phyloP scores from a whole-genome alignment of 2,329 filamentous ascomycete genomes.

The Colletotrichum shisoi region DNA sequence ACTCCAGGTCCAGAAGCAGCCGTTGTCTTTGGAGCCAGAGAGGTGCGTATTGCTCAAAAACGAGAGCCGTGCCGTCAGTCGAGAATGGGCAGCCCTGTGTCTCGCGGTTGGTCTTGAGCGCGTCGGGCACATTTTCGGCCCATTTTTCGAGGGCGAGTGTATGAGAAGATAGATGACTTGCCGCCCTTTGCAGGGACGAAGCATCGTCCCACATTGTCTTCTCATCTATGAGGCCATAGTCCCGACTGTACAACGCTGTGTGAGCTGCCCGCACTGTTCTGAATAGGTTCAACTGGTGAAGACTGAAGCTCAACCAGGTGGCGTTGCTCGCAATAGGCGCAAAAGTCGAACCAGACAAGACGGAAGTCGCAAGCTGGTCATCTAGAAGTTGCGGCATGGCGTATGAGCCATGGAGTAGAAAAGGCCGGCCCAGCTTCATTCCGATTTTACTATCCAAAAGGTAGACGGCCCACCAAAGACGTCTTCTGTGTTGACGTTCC shows the following conservation, averaged over 20 bases:
- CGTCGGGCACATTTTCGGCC: slow-evolving; percentile 48
- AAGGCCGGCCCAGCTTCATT: slow-evolving; percentile 58
- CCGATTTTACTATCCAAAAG: slow-evolving; percentile 57
- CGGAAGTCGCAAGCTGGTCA: slow-evolving; percentile 10
- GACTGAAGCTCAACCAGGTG: slow-evolving; percentile 14
- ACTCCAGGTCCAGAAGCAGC: slow-evolving; percentile 53
- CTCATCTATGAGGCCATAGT: not conserved
- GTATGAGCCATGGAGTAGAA: slow-evolving; percentile 35
- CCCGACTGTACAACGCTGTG: slow-evolving; percentile 1
- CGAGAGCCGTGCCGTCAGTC: slow-evolving; percentile 47
- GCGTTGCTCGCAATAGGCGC: not conserved
- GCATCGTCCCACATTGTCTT: slow-evolving; percentile 42
- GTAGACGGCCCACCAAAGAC: slow-evolving; percentile 63
- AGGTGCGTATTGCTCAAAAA: slow-evolving; percentile 48
- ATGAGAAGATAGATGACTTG: slow-evolving; percentile 43
- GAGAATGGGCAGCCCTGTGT: slow-evolving; percentile 49
- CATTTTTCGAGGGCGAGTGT: slow-evolving; percentile 46
- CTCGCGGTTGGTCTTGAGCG: slow-evolving; percentile 50
- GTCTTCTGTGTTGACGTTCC: slow-evolving; percentile 56
- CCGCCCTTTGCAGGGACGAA: slow-evolving; percentile 43
- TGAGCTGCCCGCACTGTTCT: not conserved
- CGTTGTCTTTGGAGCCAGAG: slow-evolving; percentile 54
- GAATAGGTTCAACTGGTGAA: slow-evolving; percentile 4
- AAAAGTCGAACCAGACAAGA: slow-evolving; percentile 11
- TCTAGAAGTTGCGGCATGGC: slow-evolving; percentile 7